Evolutionary conservation across 345 rosid species (phyloP).

Genomic region (Trapa bicornis): DNA sequence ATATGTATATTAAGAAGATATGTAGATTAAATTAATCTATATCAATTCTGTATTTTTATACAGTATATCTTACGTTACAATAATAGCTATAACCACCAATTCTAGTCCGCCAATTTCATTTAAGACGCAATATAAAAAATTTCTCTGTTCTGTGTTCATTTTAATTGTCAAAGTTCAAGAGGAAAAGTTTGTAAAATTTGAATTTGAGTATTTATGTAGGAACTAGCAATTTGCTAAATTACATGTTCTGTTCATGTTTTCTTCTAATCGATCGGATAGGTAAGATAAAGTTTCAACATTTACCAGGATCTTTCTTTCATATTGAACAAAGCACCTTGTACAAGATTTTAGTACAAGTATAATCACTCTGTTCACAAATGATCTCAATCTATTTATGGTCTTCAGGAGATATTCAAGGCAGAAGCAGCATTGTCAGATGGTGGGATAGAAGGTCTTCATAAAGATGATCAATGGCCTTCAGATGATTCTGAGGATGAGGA

Average conservation of each 20-base stretch:
- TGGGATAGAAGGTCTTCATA: constrained; percentile 34
- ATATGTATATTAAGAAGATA: background rate
- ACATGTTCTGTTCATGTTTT: background rate
- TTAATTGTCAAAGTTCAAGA: background rate
- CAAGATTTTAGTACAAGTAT: background rate
- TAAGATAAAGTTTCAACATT: background rate
- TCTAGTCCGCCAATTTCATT: no score
- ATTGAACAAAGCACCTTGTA: background rate
- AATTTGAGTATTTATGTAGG: no score
- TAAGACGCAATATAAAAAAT: no score
- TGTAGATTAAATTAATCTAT: no score
- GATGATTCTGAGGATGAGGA: constrained; percentile 93
- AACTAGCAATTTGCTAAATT: background rate
- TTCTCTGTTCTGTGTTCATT: background rate
- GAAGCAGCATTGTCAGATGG: constrained; percentile 64
- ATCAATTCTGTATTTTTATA: no score
- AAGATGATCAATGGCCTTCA: constrained; percentile 85
- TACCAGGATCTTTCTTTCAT: constrained; percentile 3
- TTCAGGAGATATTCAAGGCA: constrained; percentile 72
- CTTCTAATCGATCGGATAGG: background rate
- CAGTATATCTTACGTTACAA: no score
- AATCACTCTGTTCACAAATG: background rate
- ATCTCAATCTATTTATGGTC: background rate
- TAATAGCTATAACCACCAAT: no score
- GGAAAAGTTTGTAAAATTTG: background rate